Evolutionary conservation across 257 asterid species (phyloP).

Genomic region (Catharanthus roseus): DNA sequence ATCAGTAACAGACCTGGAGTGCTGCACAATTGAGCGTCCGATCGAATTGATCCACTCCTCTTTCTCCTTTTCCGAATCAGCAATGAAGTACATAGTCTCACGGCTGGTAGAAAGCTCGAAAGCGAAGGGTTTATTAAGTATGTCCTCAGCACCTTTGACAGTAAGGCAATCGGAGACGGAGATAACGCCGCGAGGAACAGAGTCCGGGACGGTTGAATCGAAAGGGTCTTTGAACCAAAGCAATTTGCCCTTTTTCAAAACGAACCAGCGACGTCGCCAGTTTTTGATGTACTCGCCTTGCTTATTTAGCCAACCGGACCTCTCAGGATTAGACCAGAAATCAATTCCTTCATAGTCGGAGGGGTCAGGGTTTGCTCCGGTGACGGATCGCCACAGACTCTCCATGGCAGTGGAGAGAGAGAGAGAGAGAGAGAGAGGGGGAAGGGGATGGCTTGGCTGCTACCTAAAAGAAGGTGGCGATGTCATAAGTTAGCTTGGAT

Average conservation of each 20-base stretch:
- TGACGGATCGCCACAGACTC: slow-evolving; percentile 70
- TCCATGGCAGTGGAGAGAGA: slow-evolving; percentile 30
- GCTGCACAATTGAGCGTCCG: slow-evolving; percentile 83
- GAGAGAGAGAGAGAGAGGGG: neutral
- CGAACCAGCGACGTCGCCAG: slow-evolving; percentile 99
- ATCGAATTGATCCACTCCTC: slow-evolving; percentile 93
- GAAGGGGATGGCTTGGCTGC: neutral
- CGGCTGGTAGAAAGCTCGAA: slow-evolving; percentile 75
- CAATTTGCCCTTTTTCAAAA: slow-evolving; percentile 77
- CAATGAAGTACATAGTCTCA: slow-evolving; percentile 83
- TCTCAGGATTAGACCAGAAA: slow-evolving; percentile 81
- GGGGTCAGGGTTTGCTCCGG: slow-evolving; percentile 51
- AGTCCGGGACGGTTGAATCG: slow-evolving; percentile 45
- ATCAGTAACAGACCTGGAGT: slow-evolving; percentile 79
- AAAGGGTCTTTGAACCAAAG: slow-evolving; percentile 80
- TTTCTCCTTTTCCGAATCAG: slow-evolving; percentile 83
- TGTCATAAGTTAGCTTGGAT: neutral
- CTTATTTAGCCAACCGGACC: slow-evolving; percentile 84
- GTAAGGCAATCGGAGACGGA: slow-evolving; percentile 74
- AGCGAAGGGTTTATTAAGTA: slow-evolving; percentile 58
- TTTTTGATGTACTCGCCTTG: slow-evolving; percentile 96
- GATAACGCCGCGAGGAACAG: slow-evolving; percentile 84
- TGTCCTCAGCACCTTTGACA: slow-evolving; percentile 93
- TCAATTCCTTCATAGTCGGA: slow-evolving; percentile 72
- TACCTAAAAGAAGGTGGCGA: neutral